These are phyloP conservation scores for Theobroma grandiflorum DNA, from an alignment of 441 rosid species.

Conservation along the genomic window DNA sequence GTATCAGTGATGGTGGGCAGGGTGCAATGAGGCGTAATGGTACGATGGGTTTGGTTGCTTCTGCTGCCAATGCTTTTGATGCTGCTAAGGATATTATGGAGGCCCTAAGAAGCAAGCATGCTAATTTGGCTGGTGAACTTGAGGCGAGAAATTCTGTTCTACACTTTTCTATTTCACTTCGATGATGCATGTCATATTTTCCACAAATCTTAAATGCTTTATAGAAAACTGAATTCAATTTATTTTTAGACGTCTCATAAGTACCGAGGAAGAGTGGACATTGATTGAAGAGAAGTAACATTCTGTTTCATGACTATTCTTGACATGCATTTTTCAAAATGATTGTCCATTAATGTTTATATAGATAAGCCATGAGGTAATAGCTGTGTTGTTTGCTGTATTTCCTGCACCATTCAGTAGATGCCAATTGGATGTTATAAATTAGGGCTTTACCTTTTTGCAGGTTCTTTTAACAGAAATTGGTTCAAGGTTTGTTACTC, in stretches of 20 bases:
- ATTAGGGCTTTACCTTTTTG: slow-evolving; percentile 27
- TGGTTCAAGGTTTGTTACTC: slow-evolving; percentile 95
- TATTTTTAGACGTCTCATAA: not conserved
- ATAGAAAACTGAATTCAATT: not conserved
- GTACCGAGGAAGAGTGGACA: slow-evolving; percentile 14
- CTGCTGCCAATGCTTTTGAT: slow-evolving; percentile 92
- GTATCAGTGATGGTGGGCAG: slow-evolving; percentile 69
- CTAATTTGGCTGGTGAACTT: slow-evolving; percentile 94
- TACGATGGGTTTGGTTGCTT: slow-evolving; percentile 67
- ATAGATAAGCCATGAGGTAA: not conserved
- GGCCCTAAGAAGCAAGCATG: slow-evolving; percentile 93
- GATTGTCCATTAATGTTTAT: not conserved
- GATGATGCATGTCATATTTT: slow-evolving; percentile 5
- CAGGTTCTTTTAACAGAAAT: slow-evolving; percentile 96
- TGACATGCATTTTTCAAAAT: not conserved
- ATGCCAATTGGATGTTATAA: slow-evolving; percentile 5
- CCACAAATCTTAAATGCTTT: not conserved
- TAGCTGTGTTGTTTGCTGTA: not conserved
- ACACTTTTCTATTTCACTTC: not conserved
- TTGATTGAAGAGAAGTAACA: not conserved
- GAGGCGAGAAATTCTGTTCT: slow-evolving; percentile 67
- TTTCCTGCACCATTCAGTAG: not conserved
- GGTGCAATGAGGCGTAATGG: slow-evolving; percentile 67
- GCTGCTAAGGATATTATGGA: slow-evolving; percentile 99
- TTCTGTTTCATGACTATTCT: slow-evolving; percentile 21